A percentile compares a stretch with the other conserved stretches of the same genome.
These are phyloP conservation scores for Fusarium solani-melongenae DNA, from an alignment of 2,329 filamentous ascomycete genomes.

Conservation along the genomic window DNA sequence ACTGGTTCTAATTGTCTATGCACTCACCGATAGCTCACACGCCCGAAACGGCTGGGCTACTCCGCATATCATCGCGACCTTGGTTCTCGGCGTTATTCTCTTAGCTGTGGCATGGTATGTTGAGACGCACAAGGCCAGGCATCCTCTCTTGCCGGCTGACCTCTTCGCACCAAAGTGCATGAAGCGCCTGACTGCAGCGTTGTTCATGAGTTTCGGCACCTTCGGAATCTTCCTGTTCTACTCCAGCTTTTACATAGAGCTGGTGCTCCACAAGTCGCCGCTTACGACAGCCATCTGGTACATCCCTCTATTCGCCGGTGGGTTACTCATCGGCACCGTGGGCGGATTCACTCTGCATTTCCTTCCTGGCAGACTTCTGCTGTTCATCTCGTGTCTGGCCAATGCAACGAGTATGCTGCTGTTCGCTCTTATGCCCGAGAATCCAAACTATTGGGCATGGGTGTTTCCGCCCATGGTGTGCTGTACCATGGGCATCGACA, in stretches of 20 bases:
- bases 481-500: conserved; percentile 72
- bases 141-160: conserved; percentile 71
- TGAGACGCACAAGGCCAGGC: conserved; percentile 69
- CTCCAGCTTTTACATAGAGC: conserved; percentile 70
- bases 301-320: conserved; percentile 67
- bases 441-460: conserved; percentile 71
- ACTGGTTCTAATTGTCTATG: conserved; percentile 72
- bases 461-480: conserved; percentile 71
- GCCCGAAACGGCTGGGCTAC: conserved; percentile 71
- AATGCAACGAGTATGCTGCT: conserved; percentile 63
- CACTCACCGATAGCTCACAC: conserved; percentile 74
- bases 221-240: conserved; percentile 74
- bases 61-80: conserved; percentile 71
- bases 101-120: conserved; percentile 68
- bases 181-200: conserved; percentile 63
- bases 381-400: conserved; percentile 63
- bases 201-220: conserved; percentile 62
- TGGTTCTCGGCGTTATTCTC: conserved; percentile 66
- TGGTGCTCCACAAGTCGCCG: conserved; percentile 62
- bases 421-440: conserved; percentile 65
- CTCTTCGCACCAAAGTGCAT: conserved; percentile 70
- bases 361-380: conserved; percentile 63
- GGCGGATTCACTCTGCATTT: conserved; percentile 68
- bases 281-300: conserved; percentile 70
- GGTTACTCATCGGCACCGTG: conserved; percentile 64